Conservation (phyloP, 2,329 filamentous ascomycete genomes). For the Ilyonectria destructans region DNA sequence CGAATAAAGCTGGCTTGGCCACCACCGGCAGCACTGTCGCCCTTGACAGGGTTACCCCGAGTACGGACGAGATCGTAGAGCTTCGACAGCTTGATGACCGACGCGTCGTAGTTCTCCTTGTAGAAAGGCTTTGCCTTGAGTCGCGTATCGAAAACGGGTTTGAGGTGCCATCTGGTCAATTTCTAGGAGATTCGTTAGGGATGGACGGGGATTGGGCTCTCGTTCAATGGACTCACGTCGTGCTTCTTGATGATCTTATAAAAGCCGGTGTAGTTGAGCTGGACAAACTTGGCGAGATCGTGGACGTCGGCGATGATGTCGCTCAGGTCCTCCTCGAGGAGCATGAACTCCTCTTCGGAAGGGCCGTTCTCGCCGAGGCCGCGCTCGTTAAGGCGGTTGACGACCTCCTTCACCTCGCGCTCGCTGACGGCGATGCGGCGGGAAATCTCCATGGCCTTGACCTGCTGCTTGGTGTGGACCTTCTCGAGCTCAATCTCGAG, state of each 20-base stretch:
- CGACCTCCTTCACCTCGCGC: conserved; percentile 90
- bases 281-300: conserved; percentile 97
- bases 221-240: conserved; percentile 74
- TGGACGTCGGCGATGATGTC: conserved; percentile 99
- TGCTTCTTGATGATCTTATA: conserved; percentile 99
- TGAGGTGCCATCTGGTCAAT: conserved; percentile 93
- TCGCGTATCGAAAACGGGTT: conserved; percentile 94
- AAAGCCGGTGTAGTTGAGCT: conserved; percentile 98
- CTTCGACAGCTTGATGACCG: conserved; percentile 94
- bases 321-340: conserved; percentile 94
- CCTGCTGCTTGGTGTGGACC: conserved; percentile 97
- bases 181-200: conserved; percentile 74
- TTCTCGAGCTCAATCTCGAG: conserved; percentile 96
- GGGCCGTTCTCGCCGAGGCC: conserved; percentile 73
- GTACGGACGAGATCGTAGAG: conserved; percentile 96
- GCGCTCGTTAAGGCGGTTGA: conserved; percentile 79
- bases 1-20: conserved; percentile 96
- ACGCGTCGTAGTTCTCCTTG: conserved; percentile 98
- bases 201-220: background rate
- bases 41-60: conserved; percentile 91
- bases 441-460: conserved; percentile 97
- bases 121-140: conserved; percentile 98
- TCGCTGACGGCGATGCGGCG: conserved; percentile 90
- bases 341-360: conserved; percentile 92
- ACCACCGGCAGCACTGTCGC: conserved; percentile 92